Percentiles rank a stretch among this genome's conserved stretches.
phyloP scores from a whole-genome alignment of 2,329 filamentous ascomycete genomes.

The Aspergillus tubingensis region DNA sequence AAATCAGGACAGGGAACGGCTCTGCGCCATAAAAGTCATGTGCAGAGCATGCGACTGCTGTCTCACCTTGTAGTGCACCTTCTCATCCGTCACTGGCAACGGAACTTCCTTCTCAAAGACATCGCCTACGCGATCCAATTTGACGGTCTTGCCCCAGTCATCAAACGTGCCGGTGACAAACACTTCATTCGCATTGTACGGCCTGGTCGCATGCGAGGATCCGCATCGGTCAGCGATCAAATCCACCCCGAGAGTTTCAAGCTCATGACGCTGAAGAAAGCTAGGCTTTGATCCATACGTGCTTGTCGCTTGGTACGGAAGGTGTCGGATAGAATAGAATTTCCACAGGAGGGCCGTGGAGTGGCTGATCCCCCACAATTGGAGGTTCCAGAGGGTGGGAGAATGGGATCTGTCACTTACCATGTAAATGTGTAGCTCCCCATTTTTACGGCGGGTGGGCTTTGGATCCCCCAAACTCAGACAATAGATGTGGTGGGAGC shows the following conservation, averaged over 20 bases:
- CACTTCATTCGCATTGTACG: slow-evolving; percentile 79
- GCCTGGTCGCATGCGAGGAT: slow-evolving; percentile 58
- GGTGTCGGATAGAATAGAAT: slow-evolving; percentile 1
- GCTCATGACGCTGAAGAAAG: slow-evolving; percentile 4
- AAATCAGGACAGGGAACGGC: slow-evolving; percentile 1
- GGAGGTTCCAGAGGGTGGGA: background rate
- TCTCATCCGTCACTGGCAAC: slow-evolving; percentile 65
- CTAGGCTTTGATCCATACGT: background rate
- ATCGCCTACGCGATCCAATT: slow-evolving; percentile 73
- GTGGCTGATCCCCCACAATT: background rate
- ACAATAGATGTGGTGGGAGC: background rate
- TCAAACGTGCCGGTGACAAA: slow-evolving; percentile 96
- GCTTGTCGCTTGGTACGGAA: background rate
- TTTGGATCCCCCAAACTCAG: background rate
- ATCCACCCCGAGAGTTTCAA: slow-evolving; percentile 10
- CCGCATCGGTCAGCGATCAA: slow-evolving; percentile 31
- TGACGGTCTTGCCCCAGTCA: slow-evolving; percentile 84
- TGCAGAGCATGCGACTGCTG: slow-evolving; percentile 11
- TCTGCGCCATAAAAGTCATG: slow-evolving; percentile 6
- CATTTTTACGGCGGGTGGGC: slow-evolving; percentile 25
- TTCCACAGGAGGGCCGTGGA: background rate
- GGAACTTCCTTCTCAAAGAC: slow-evolving; percentile 78
- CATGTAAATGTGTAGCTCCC: slow-evolving; percentile 42
- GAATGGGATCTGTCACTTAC: slow-evolving; percentile 27
- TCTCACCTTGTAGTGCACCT: slow-evolving; percentile 92